Conservation (phyloP, 306 rosid species). For the Lathyrus sativus region DNA sequence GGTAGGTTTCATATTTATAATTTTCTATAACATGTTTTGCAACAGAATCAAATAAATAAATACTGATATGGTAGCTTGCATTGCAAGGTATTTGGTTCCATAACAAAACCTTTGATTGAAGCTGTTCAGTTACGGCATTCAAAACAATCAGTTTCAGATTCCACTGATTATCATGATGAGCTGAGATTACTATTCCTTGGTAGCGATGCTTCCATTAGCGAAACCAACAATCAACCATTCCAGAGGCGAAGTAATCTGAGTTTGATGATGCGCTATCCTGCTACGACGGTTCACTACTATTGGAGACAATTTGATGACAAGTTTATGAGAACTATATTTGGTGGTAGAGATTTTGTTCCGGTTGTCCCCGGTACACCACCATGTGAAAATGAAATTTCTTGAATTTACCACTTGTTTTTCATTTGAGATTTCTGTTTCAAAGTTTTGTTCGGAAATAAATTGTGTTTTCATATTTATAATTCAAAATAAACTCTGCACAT, state of each 20-base stretch:
- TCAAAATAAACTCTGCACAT: too few species aligned
- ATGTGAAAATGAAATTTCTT: conserved; percentile 38
- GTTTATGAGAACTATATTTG: conserved; percentile 86
- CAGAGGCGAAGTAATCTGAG: conserved; percentile 45
- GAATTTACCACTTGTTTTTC: background rate
- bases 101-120: conserved; percentile 76
- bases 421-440: too few species aligned
- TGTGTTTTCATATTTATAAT: too few species aligned
- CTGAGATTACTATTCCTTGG: conserved; percentile 45
- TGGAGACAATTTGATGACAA: conserved; percentile 84
- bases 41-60: conserved; percentile 1
- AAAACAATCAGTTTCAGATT: conserved; percentile 40
- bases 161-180: conserved; percentile 55
- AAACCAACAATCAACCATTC: conserved; percentile 15
- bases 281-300: conserved; percentile 60
- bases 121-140: conserved; percentile 55
- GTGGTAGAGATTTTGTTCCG: conserved; percentile 79
- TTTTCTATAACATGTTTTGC: background rate
- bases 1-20: conserved; percentile 48
- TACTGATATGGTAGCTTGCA: conserved; percentile 24
- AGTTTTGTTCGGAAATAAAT: background rate
- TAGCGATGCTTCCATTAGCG: conserved; percentile 36
- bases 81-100: conserved; percentile 71
- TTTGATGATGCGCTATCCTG: conserved; percentile 54
- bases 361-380: conserved; percentile 49